These are phyloP conservation scores for Aspergillus sp. DNA, from an alignment of 2,329 filamentous ascomycete genomes.

Conservation along the genomic window DNA sequence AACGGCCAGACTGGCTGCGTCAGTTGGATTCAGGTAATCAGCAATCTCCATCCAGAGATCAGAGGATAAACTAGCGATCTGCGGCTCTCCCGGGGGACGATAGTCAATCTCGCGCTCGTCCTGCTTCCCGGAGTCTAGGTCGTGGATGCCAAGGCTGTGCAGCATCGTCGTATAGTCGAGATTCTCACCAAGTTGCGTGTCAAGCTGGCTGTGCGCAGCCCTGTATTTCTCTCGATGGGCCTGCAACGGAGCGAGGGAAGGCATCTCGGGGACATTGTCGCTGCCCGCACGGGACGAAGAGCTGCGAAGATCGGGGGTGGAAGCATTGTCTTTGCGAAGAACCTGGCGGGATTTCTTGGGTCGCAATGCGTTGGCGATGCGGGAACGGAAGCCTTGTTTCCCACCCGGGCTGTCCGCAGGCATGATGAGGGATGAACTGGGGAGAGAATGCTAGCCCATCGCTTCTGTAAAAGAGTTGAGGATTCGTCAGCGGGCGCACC, in stretches of 20 bases:
- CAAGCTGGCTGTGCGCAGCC: constrained; percentile 17
- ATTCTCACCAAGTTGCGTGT: constrained; percentile 28
- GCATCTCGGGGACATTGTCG: constrained; percentile 20
- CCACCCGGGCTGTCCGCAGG: constrained; percentile 23
- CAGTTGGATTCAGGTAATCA: constrained; percentile 34
- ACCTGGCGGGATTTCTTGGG: constrained; percentile 30
- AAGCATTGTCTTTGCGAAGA: constrained; percentile 23
- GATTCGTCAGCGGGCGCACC: background rate
- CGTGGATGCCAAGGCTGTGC: constrained; percentile 25
- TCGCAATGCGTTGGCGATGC: constrained; percentile 21
- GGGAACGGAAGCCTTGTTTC: constrained; percentile 20
- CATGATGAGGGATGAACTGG: constrained; percentile 10
- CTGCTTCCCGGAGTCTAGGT: constrained; percentile 16
- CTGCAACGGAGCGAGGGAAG: constrained; percentile 23
- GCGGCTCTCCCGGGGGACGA: constrained; percentile 28
- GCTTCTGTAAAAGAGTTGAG: too few relatives aligned
- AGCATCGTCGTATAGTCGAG: constrained; percentile 29
- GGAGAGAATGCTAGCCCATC: background rate
- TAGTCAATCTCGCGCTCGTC: constrained; percentile 10
- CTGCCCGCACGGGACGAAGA: constrained; percentile 11
- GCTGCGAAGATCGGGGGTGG: constrained; percentile 21
- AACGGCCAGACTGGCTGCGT: constrained; percentile 42
- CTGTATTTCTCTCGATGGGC: constrained; percentile 26
- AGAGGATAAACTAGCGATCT: constrained; percentile 38
- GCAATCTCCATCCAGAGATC: constrained; percentile 40